These are phyloP conservation scores for Tetrapisispora taiwanensis DNA, from an alignment of 805 yeast genomes.

Conservation along the genomic window DNA sequence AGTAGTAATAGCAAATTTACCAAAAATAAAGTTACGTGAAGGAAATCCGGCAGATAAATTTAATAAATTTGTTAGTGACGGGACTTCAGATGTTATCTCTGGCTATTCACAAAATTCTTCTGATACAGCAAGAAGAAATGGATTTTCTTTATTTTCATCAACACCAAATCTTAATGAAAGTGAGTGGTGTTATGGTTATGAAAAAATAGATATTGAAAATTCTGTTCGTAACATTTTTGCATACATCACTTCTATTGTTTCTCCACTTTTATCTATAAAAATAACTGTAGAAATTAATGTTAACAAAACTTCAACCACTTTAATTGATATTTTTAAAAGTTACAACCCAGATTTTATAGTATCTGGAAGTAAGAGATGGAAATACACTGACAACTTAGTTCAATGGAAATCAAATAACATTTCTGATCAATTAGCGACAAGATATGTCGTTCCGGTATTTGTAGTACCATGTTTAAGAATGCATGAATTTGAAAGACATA, in stretches of 20 bases:
- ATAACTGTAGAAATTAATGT: conserved; percentile 27
- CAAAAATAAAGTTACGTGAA: conserved; percentile 4
- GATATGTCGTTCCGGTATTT: conserved; percentile 24
- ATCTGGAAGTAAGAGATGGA: conserved; percentile 17
- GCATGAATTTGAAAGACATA: conserved; percentile 19
- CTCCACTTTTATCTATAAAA: conserved; percentile 15
- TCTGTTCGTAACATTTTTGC: conserved; percentile 16
- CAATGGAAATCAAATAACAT: conserved; percentile 21
- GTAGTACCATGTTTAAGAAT: conserved; percentile 23
- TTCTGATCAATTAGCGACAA: conserved; percentile 20
- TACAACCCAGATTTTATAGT: conserved; percentile 27
- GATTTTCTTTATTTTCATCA: background rate
- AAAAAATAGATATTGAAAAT: conserved; percentile 15
- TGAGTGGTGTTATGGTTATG: conserved; percentile 28
- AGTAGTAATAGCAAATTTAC: conserved; percentile 43
- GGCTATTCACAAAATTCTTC: background rate
- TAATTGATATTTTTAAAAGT: conserved; percentile 24
- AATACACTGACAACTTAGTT: conserved; percentile 15
- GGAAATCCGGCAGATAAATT: background rate
- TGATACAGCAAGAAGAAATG: background rate
- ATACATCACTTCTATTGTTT: conserved; percentile 12
- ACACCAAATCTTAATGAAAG: background rate
- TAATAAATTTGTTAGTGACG: background rate
- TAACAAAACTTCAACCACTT: conserved; percentile 19
- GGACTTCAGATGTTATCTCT: background rate